Evolutionary conservation across 2,329 filamentous ascomycete species (phyloP), one percentile per base, ranked within the genome.

Genomic region (Dothidotthia symphoricarpi): DNA sequence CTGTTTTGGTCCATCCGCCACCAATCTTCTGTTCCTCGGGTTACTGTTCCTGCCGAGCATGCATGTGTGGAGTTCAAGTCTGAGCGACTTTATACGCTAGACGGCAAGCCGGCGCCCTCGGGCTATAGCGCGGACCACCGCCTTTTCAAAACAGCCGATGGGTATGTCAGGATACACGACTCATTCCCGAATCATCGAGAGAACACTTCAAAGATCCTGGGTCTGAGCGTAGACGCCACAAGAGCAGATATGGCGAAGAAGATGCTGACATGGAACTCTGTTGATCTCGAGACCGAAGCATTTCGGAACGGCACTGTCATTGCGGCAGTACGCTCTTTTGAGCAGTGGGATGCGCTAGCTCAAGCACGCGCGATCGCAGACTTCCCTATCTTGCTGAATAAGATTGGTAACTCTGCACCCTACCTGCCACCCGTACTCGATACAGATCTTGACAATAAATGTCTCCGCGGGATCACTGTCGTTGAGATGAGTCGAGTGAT

Each of bases 91-190:
- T 76, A 76, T 39, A 59, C 57, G 0, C 53, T 81, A 3, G 55
- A 71, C 16, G 68, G 65, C 3, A 54, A 63, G n/a, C 53, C 63
- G 11, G 43, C 48, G 3, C 49, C 57, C 0, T 59, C 66, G 0
- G 34, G 60, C 0, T 73, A 68, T 61, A 70, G 69, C 0, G 57
- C 66, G 0, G 68, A 81, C 3, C 75, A 76, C 2, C 78, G 77
- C 0, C 49, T 80, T 0, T 71, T 81, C 49, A 66, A 64, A 35
- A 72, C 76, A 0, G 55, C 58, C 0, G 76, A 80, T 41, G 77
- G 76, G 1, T 64, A 75, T 33, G 70, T 81, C 2, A 69, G 77
- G 2, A 70, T 81, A 30, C 78, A 82, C 43, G 77, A 80, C 36
- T 56, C 56, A 0, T 80, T 81, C 38, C 66, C 70, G 0, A 70